Evolutionary conservation across 1,139 yeast genomes (phyloP), one percentile per base, ranked within the genome.

Genomic region (Sugiyamaella sp.): DNA sequence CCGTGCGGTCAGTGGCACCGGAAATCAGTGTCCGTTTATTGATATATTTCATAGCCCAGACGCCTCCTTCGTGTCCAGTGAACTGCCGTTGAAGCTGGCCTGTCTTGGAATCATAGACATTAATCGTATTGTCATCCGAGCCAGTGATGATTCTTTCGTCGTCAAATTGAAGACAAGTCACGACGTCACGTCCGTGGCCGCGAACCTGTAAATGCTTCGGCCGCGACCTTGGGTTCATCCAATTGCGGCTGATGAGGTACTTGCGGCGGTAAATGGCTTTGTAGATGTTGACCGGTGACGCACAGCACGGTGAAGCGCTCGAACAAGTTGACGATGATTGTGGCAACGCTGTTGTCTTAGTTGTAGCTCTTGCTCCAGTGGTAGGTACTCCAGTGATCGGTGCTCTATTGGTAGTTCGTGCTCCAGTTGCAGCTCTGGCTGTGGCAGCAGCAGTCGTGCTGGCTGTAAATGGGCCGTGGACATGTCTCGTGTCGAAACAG

Each of bases 51-150:
- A 93, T 76, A 1, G 99, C 98, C 99, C 99, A 93, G 8, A 95
- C 99, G 24, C 99, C 99, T 46, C 98, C 98, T 56, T 88, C 96
- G 66, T 93, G 99, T 10, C 97, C 98, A 52, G 79, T 77, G 50
- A 93, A 75, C 22, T 69, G 65, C 27, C 63, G 63, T 41, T 64
- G 65, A 45, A 85, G 74, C 46, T 75, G 74, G 3, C 97, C 97
- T 0, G 89, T 84, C 35, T 77, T 74, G 2, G 97, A 84, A 61
- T 87, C 85, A 68, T 89, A 90, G 8, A 95, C 84, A 57, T 89
- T 84, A 58, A 93, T 89, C 63, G 84, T 80, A 61, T 82, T 82
- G 62, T 89, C 97, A 64, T 91, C 98, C 1, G 95, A 91, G 32
- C 97, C 97, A 2, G 97, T 90, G 55, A 93, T 86, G 51, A 93